Conservation (phyloP, 495 filamentous ascomycete genomes). For the Aspergillus heteromorphus region DNA sequence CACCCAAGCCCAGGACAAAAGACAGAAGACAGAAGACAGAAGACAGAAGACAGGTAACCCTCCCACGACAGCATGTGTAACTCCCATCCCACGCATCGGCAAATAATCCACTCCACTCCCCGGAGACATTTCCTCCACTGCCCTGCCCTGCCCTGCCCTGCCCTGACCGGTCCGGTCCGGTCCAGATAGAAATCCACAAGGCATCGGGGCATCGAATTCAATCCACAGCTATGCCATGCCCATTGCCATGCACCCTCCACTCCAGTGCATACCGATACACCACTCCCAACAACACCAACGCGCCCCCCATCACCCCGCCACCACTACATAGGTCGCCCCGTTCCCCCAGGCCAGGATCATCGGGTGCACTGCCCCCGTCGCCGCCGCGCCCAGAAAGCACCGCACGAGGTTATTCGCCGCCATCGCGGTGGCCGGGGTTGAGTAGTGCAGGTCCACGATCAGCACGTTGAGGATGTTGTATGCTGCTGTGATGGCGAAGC, state of each 20-base stretch:
- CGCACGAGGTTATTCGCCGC: conserved; percentile 67
- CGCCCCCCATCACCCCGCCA: conserved; percentile 10
- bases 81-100: too few species aligned
- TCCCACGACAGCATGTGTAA: too few species aligned
- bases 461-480: conserved; percentile 40
- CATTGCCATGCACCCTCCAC: conserved; percentile 6
- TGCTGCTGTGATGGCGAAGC: conserved; percentile 46
- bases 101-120: too few species aligned
- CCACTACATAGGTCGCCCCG: conserved; percentile 16
- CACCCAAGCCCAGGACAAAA: too few species aligned
- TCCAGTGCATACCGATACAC: conserved; percentile 21
- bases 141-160: too few species aligned
- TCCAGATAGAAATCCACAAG: too few species aligned
- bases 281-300: conserved; percentile 12
- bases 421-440: conserved; percentile 55
- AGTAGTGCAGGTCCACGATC: conserved; percentile 59
- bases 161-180: too few species aligned
- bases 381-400: conserved; percentile 59
- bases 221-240: too few species aligned
- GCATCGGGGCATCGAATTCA: too few species aligned
- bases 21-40: too few species aligned
- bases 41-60: too few species aligned
- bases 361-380: conserved; percentile 52
- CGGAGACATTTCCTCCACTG: too few species aligned
- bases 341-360: conserved; percentile 39